These are phyloP conservation scores for Alectoria sarmentosa DNA, from an alignment of 495 filamentous ascomycete genomes.

Conservation along the genomic window DNA sequence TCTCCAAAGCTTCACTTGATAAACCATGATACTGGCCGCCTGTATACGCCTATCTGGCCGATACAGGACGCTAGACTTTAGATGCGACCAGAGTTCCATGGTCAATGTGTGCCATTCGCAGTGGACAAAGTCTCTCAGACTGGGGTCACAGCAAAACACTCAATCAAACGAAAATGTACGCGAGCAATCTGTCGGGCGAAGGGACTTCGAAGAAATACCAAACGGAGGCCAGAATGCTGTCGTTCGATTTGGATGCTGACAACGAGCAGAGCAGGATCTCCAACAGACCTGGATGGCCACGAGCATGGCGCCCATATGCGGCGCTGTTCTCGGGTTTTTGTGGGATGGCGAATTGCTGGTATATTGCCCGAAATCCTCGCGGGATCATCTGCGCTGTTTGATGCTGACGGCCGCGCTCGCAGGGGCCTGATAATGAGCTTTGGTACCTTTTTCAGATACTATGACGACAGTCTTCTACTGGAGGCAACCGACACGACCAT, in stretches of 20 bases:
- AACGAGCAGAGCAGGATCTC: neutral
- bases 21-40: too few relatives aligned
- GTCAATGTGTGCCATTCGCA: neutral
- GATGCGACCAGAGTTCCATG: neutral
- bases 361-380: neutral
- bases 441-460: slow-evolving; percentile 37
- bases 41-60: neutral
- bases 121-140: neutral
- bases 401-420: neutral
- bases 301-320: slow-evolving; percentile 32
- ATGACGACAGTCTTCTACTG: slow-evolving; percentile 32
- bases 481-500: slow-evolving; percentile 28
- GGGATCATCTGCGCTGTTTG: too few relatives aligned
- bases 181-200: neutral
- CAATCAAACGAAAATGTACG: neutral
- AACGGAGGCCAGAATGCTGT: neutral
- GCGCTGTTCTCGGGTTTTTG: slow-evolving; percentile 36
- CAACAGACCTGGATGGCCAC: slow-evolving; percentile 28
- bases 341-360: slow-evolving; percentile 42
- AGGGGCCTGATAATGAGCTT: slow-evolving; percentile 33
- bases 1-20: neutral
- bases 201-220: neutral
- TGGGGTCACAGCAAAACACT: neutral
- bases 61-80: neutral
- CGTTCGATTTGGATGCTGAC: neutral